Percentiles rank a stretch among this genome's conserved stretches.
Conservation (phyloP, 495 filamentous ascomycete species). For the Cetradonia linearis region DNA sequence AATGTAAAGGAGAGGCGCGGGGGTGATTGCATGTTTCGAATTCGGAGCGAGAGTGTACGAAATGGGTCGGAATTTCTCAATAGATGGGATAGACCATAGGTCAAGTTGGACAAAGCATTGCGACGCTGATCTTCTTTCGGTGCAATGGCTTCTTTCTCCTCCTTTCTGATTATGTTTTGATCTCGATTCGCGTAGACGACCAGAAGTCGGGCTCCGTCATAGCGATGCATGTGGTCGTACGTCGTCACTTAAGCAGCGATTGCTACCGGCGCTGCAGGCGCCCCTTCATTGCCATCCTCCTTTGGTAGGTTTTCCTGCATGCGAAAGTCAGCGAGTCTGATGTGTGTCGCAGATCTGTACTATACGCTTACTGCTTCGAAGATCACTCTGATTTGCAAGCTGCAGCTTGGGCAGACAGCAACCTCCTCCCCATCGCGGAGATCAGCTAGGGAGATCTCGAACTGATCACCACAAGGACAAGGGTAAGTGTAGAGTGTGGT, state of each 20-base stretch:
- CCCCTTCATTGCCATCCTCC: slow-evolving; percentile 14
- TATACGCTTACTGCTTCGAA: slow-evolving; percentile 63
- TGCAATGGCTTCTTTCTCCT: background rate
- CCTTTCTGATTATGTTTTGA: background rate
- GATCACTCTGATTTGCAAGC: slow-evolving; percentile 89
- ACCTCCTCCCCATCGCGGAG: slow-evolving; percentile 83
- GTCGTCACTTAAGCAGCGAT: slow-evolving; percentile 15
- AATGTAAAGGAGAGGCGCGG: background rate
- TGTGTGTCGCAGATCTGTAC: background rate
- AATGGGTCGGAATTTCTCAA: background rate
- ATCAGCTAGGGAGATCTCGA: slow-evolving; percentile 82
- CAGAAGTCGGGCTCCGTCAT: background rate
- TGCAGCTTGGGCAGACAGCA: slow-evolving; percentile 92
- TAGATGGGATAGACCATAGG: background rate
- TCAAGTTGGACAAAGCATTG: background rate
- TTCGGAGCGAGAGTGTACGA: background rate
- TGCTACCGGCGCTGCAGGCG: slow-evolving; percentile 11
- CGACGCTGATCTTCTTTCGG: background rate
- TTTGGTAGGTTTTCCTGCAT: slow-evolving; percentile 27
- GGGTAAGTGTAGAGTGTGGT: slow-evolving; percentile 89
- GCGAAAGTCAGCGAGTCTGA: background rate
- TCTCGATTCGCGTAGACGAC: background rate
- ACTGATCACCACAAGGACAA: slow-evolving; percentile 93
- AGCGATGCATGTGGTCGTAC: background rate
- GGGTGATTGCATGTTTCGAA: background rate